Percentiles rank a stretch among this genome's conserved stretches.
Conservation (phyloP, 2,329 filamentous ascomycete genomes). For the Rugonectria rugulosa region DNA sequence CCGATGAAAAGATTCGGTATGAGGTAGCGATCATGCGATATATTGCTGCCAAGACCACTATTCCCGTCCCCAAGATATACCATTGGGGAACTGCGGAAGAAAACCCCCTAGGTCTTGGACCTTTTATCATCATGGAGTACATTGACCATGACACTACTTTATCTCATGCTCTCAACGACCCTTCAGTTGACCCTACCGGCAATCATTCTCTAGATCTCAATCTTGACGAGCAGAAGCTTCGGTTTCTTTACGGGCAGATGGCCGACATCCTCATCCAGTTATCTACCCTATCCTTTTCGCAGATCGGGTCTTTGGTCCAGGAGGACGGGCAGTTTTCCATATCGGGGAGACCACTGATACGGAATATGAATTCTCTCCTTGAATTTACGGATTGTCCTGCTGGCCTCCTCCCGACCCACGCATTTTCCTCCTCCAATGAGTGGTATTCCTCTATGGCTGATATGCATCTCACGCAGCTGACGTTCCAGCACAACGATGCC, state of each 20-base stretch:
- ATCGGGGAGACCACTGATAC: slow-evolving; percentile 46
- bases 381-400: slow-evolving; percentile 31
- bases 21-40: slow-evolving; percentile 47
- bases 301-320: slow-evolving; percentile 48
- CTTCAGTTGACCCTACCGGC: slow-evolving; percentile 31
- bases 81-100: no score
- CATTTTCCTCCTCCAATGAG: slow-evolving; percentile 40
- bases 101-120: slow-evolving; percentile 44
- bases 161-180: slow-evolving; percentile 40
- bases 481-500: slow-evolving; percentile 48
- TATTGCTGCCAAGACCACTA: slow-evolving; percentile 42
- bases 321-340: slow-evolving; percentile 32
- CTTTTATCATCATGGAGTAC: slow-evolving; percentile 50
- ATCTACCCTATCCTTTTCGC: slow-evolving; percentile 41
- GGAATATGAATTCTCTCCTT: slow-evolving; percentile 50
- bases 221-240: slow-evolving; percentile 43
- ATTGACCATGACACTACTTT: slow-evolving; percentile 41
- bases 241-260: slow-evolving; percentile 48
- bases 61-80: slow-evolving; percentile 45
- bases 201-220: slow-evolving; percentile 43
- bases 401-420: slow-evolving; percentile 32
- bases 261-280: slow-evolving; percentile 54
- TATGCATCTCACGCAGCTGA: slow-evolving; percentile 47
- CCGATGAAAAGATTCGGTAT: slow-evolving; percentile 46
- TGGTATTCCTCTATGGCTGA: slow-evolving; percentile 47